Conservation (phyloP, 2,329 filamentous ascomycete species). For the Colletotrichum costaricense region DNA sequence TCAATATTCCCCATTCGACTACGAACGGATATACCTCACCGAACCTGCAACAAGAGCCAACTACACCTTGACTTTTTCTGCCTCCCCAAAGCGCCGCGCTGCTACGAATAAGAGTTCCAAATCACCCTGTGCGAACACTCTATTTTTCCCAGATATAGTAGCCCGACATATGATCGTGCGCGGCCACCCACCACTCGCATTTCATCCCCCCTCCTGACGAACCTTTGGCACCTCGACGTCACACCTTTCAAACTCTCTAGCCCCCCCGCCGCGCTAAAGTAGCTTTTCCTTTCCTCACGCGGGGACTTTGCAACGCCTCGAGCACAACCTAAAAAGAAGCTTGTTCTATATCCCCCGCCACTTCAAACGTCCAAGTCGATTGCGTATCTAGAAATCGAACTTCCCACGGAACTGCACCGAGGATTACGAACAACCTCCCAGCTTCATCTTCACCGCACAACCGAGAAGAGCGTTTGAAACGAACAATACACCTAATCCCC, state of each 20-base stretch:
- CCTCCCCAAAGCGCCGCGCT: not conserved
- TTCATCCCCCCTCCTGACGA: conserved; percentile 10
- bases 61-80: not conserved
- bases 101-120: not conserved
- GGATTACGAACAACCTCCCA: not conserved
- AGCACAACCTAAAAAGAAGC: conserved; percentile 18
- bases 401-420: not conserved
- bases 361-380: not conserved
- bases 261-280: not conserved
- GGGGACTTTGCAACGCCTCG: not conserved
- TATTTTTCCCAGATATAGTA: not conserved
- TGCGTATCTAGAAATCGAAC: not conserved
- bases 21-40: not conserved
- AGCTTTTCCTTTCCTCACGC: conserved; percentile 4
- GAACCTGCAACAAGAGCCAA: not conserved
- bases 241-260: conserved; percentile 31
- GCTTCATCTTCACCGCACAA: not conserved
- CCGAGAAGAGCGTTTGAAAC: not conserved
- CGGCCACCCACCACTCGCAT: conserved; percentile 23
- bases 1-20: not conserved
- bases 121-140: not conserved
- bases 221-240: conserved; percentile 17
- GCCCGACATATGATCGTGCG: conserved; percentile 15
- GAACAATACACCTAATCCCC: too few relatives aligned
- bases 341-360: not conserved